Percentiles rank a stretch among this genome's conserved stretches.
These are phyloP conservation scores for Ceratocystis papillata DNA, from an alignment of 2,329 filamentous ascomycete genomes.

Conservation along the genomic window DNA sequence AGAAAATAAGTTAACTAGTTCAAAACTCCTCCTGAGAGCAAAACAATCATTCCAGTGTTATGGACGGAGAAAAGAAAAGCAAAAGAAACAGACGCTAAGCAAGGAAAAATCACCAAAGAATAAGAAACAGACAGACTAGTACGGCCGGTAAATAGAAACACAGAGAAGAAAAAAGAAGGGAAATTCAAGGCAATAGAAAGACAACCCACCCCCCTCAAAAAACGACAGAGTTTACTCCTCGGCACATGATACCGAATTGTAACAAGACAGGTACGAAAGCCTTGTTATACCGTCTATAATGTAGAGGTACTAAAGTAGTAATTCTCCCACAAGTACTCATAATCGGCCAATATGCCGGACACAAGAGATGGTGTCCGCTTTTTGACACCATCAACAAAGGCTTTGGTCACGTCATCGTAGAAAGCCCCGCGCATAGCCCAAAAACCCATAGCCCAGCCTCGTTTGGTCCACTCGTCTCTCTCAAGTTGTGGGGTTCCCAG, in stretches of 20 bases:
- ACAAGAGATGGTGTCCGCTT: constrained; percentile 71
- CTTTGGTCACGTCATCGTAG: constrained; percentile 82
- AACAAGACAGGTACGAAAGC: neutral
- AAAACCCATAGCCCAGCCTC: constrained; percentile 87
- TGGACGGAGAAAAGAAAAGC: neutral
- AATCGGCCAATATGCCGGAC: constrained; percentile 81
- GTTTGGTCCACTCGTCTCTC: constrained; percentile 75
- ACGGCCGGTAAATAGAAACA: neutral
- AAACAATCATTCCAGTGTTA: neutral
- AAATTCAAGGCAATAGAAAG: neutral
- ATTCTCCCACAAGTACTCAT: constrained; percentile 95
- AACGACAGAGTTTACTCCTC: neutral
- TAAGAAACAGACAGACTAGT: neutral
- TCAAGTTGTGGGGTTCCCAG: constrained; percentile 78
- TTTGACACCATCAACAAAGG: constrained; percentile 59
- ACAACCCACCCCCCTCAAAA: neutral
- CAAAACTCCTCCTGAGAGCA: neutral
- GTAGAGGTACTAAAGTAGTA: constrained; percentile 72
- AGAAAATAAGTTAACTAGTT: neutral
- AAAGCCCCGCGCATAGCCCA: constrained; percentile 96
- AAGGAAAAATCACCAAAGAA: neutral
- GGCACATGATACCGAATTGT: too few relatives aligned
- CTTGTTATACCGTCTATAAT: constrained; percentile 26
- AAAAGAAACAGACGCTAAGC: neutral
- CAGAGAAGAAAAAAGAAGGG: neutral